Base-by-base conservation (phyloP, 75 land plant genomes). In the Picea sitchensis region DNA sequence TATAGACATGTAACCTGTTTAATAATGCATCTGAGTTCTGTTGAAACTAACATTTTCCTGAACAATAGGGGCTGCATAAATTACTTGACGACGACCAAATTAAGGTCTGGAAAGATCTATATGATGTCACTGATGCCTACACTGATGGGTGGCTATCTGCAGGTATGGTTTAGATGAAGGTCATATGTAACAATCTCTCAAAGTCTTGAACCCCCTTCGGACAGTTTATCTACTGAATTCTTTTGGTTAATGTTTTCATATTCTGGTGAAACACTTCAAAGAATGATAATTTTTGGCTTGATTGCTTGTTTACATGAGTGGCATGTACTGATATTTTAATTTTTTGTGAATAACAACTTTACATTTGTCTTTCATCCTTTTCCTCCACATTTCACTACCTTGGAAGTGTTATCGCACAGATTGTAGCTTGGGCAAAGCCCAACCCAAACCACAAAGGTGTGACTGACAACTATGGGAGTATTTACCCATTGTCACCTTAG, bases 91-190 rank as follows among this genome's bases (percentile, higher is more conserved):
- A 84, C 67, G 86, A 88, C 65, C 87, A 76, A 73, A 67, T 87
- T 65, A 81, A 82, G 44, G 56, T 67, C 23, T 92, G 89, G 93
- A 76, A 93, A 74, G 86, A 89, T 77, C 84, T 93, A 2, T 95
- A 95, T 83, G 86, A 82, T 76, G 34, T 88, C 76, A 93, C 98
- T 23, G 98, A 95, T 83, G 76, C 34, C 31, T 93, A 85, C 67
- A 95, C 98, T 31, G 95, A 95, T 79, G 78, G 86, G 65, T 93
- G 95, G 95, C 84, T 91, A 57, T 93, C 98, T 58, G 90, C 98
- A 83, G 98, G 98, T 95, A 84, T 74, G 34, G 51, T 41, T 69
- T 41, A 69, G 47, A 41, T 18, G 51, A 69, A 32, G 34, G 41
- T 41, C 14, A 36, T 15, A 15, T 68, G 4, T 34, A 36, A 38